phyloP scores from a whole-genome alignment of 139 green algal species.

The Micractinium conductrix region DNA sequence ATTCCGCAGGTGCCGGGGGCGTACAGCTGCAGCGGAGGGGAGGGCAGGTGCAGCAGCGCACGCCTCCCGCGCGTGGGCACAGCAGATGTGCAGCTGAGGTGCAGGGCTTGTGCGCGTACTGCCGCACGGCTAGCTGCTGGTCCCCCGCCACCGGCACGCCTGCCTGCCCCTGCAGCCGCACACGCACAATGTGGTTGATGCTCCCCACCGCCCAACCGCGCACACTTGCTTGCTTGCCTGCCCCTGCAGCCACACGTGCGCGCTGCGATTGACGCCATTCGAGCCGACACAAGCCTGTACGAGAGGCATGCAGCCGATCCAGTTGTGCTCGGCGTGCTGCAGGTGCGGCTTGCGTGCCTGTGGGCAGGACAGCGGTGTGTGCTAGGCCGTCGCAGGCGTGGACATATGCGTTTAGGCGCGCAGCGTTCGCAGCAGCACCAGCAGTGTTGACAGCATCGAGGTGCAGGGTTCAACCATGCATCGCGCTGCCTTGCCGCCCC shows the following conservation, averaged over 20 bases:
- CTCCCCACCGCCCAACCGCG: neutral
- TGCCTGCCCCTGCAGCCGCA: neutral
- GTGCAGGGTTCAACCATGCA: no score
- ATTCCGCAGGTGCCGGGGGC: neutral
- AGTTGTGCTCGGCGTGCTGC: constrained; percentile 36
- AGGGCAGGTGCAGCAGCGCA: no score
- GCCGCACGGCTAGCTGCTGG: no score
- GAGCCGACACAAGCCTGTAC: constrained; percentile 9
- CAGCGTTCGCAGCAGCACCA: no score
- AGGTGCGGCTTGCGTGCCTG: no score
- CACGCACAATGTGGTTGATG: neutral
- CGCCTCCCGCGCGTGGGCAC: no score
- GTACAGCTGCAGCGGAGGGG: no score
- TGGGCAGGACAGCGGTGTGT: no score
- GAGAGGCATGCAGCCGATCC: constrained; percentile 25
- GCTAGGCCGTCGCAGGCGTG: neutral
- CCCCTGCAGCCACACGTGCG: neutral
- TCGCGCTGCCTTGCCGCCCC: neutral
- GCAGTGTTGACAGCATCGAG: no score
- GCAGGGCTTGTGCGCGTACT: no score
- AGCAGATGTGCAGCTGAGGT: no score
- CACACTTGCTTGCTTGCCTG: neutral
- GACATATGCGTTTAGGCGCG: neutral
- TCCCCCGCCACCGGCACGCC: no score
- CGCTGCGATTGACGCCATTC: constrained; percentile 27